These are phyloP conservation scores for Trichoderma reesei DNA, from an alignment of 495 filamentous ascomycete species.

Conservation along the genomic window DNA sequence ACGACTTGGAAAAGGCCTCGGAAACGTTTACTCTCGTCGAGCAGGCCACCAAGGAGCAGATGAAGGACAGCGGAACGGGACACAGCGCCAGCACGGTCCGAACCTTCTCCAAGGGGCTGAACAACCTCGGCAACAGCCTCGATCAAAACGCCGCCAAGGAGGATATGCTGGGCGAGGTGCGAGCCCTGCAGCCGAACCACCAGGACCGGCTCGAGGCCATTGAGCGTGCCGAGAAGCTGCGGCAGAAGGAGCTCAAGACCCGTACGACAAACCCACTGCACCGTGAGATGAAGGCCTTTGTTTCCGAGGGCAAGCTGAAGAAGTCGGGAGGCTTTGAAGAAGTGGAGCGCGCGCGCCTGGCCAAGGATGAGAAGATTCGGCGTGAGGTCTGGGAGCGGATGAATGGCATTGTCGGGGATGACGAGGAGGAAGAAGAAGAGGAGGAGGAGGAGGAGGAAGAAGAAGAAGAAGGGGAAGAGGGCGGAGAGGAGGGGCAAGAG, in stretches of 20 bases:
- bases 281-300: conserved; percentile 80
- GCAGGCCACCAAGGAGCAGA: conserved; percentile 91
- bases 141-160: conserved; percentile 81
- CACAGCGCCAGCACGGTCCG: conserved; percentile 40
- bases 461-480: neutral
- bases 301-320: conserved; percentile 86
- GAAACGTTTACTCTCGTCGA: conserved; percentile 92
- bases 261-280: conserved; percentile 70
- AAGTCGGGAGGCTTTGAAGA: conserved; percentile 94
- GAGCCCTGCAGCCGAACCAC: conserved; percentile 91
- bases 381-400: conserved; percentile 75
- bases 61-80: conserved; percentile 51
- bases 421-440: conserved; percentile 10
- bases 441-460: conserved; percentile 9
- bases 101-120: conserved; percentile 47
- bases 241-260: conserved; percentile 77
- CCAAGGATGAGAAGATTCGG: conserved; percentile 79
- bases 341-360: conserved; percentile 71
- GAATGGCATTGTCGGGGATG: conserved; percentile 34
- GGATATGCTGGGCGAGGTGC: conserved; percentile 82
- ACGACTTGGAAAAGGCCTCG: conserved; percentile 87
- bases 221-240: conserved; percentile 80
- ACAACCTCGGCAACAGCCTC: conserved; percentile 49
- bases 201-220: conserved; percentile 89
- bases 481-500: neutral